Evolutionary conservation across 768 basidiomycete species (phyloP).

Genomic region (Lyophyllum semitale): DNA sequence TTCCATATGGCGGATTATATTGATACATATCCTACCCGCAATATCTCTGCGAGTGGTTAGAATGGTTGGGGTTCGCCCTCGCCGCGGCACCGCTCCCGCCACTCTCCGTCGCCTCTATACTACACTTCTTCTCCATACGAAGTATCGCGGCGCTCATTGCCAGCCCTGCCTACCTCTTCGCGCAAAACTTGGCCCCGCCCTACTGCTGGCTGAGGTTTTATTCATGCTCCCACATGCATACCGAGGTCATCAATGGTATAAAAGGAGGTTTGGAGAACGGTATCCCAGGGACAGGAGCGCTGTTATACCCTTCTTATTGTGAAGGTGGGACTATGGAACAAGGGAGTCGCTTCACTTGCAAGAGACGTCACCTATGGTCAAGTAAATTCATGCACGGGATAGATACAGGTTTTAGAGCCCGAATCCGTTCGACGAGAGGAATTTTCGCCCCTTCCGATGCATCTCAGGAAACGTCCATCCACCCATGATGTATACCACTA

Average conservation of each 20-base stretch:
- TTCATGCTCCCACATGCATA: slow-evolving; percentile 82
- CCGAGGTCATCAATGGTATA: slow-evolving; percentile 85
- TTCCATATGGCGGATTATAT: slow-evolving; percentile 79
- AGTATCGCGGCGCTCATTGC: slow-evolving; percentile 18
- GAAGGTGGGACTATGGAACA: background rate
- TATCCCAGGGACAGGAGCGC: slow-evolving; percentile 78
- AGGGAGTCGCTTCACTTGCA: background rate
- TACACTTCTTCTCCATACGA: slow-evolving; percentile 6
- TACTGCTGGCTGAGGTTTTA: slow-evolving; percentile 70
- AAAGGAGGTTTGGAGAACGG: slow-evolving; percentile 60
- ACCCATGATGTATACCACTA: too few relatives aligned
- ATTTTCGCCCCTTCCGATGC: too few relatives aligned
- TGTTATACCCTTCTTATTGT: slow-evolving; percentile 77
- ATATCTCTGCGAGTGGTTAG: slow-evolving; percentile 92
- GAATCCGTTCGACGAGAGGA: too few relatives aligned
- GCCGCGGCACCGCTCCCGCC: slow-evolving; percentile 59
- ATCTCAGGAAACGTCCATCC: too few relatives aligned
- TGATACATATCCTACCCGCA: slow-evolving; percentile 83
- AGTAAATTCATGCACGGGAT: background rate
- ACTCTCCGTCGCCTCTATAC: slow-evolving; percentile 18
- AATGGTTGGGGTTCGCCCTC: slow-evolving; percentile 87
- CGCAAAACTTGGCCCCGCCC: slow-evolving; percentile 62
- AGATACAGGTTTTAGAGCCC: too few relatives aligned
- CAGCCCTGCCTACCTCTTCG: slow-evolving; percentile 32
- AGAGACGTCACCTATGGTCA: background rate